phyloP scores from a whole-genome alignment of 768 basidiomycete genomes.

The Lentinula sp. region DNA sequence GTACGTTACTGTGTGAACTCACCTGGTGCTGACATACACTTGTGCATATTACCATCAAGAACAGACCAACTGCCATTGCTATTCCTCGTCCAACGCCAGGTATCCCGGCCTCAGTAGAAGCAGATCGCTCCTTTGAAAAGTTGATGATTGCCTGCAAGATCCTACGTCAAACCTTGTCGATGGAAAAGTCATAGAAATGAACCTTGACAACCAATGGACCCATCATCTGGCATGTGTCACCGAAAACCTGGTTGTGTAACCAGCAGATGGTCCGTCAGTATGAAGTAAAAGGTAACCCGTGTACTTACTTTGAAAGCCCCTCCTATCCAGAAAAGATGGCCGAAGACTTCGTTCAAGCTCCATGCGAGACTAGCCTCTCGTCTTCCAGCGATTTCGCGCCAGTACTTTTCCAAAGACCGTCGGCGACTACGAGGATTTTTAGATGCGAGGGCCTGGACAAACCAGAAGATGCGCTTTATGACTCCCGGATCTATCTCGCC shows the following conservation, averaged over 20 bases:
- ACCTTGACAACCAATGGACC: slow-evolving; percentile 58
- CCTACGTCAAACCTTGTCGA: too few species aligned
- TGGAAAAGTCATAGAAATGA: neutral
- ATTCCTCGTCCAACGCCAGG: slow-evolving; percentile 49
- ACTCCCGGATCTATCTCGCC: slow-evolving; percentile 40
- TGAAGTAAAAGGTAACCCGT: neutral
- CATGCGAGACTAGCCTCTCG: slow-evolving; percentile 48
- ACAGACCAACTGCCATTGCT: slow-evolving; percentile 52
- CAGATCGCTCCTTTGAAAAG: slow-evolving; percentile 45
- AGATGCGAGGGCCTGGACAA: slow-evolving; percentile 16
- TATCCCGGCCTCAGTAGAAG: slow-evolving; percentile 27
- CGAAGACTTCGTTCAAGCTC: slow-evolving; percentile 58
- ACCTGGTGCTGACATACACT: slow-evolving; percentile 63
- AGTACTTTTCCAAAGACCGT: slow-evolving; percentile 28
- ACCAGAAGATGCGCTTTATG: slow-evolving; percentile 34
- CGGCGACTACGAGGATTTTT: slow-evolving; percentile 19
- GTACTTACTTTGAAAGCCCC: slow-evolving; percentile 47
- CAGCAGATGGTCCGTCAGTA: neutral
- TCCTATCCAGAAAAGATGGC: slow-evolving; percentile 54
- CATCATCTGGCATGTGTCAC: slow-evolving; percentile 58
- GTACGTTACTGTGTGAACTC: slow-evolving; percentile 3
- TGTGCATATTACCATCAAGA: slow-evolving; percentile 39
- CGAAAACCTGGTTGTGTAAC: slow-evolving; percentile 38
- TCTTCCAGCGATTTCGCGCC: slow-evolving; percentile 39
- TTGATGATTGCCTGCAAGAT: slow-evolving; percentile 45